Evolutionary conservation across 306 rosid genomes (phyloP), one percentile per base, ranked within the genome.

Genomic region (Cucurbita maxima): DNA sequence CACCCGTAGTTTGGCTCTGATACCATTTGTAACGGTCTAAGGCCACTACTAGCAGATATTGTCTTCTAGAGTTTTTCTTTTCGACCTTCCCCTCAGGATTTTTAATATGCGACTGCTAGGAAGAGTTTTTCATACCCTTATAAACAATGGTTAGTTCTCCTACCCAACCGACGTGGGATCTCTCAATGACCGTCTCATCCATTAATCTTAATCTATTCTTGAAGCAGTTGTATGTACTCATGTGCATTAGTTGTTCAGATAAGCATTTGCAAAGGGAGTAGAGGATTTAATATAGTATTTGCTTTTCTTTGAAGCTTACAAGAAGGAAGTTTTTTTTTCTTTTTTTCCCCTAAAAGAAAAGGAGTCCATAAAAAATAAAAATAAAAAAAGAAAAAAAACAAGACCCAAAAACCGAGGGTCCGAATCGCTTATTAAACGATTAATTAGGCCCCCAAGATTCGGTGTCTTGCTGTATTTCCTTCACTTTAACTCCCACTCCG

Each of bases 271-370:
- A 16, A 62, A 62, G 13, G 13, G 25, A 19, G 7, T 4, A 15
- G 7, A 37, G 8, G 13, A 8, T 61, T 7, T 16, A 30, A 30
- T 30, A 30, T 3, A 30, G 34, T 34, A 61, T 70, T 80, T 81
- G 82, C 96, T 86, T 90, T 84, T 79, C 93, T 88, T 90, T 75
- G 87, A 90, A 86, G 96, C 85, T 7, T 7, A 85, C 83, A 79
- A 72, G 77, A 82, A 76, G 44, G 19, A 70, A 74, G 58, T 67
- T 72, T 10, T 50, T 12, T 1, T 10, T 9, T 55, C 5, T 25
- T 1, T 25, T 11, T 25, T 58, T 5, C 5, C 4, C 6, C 5
- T 3, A 61, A 63, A 58, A 43, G 38, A 72, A 58, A 57, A 18
- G 18, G 6, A 12, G 53, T 0, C 13, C 57, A 36, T 44, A 8